Evolutionary conservation across 306 rosid species (phyloP).

Genomic region (Potentilla sterilis): DNA sequence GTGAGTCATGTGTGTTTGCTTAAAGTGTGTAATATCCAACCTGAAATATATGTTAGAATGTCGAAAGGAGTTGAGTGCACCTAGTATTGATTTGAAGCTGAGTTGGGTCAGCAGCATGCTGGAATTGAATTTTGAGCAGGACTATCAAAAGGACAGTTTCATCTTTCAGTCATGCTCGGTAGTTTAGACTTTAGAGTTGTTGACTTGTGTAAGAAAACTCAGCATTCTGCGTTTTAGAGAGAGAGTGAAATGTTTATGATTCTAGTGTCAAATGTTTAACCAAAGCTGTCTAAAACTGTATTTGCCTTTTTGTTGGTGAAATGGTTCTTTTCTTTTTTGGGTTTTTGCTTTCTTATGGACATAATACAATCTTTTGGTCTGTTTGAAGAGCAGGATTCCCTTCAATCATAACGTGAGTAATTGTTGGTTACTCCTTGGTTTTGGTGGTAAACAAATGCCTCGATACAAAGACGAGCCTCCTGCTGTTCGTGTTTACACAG

Average conservation of each 20-base stretch:
- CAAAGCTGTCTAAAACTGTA: not conserved
- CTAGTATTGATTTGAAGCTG: too few species aligned
- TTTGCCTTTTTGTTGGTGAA: too few species aligned
- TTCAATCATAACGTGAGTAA: not conserved
- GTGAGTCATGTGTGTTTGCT: not conserved
- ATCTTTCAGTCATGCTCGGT: not conserved
- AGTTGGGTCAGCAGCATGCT: not conserved
- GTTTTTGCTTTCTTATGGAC: not conserved
- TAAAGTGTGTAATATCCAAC: not conserved
- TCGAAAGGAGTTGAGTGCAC: not conserved
- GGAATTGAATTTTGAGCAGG: not conserved
- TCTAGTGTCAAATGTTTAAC: not conserved
- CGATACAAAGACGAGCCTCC: constrained; percentile 63
- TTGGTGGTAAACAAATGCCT: constrained; percentile 42
- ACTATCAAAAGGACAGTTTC: not conserved
- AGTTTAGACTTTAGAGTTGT: not conserved
- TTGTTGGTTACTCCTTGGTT: not conserved
- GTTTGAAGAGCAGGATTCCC: not conserved
- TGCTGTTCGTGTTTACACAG: constrained; percentile 76
- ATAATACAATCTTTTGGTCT: not conserved
- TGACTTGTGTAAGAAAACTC: not conserved
- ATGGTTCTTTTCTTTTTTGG: not conserved
- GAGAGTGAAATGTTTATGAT: not conserved
- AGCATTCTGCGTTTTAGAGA: not conserved
- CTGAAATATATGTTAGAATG: not conserved